These are phyloP conservation scores for Solanum gracilifrons DNA, from an alignment of 257 asterid species.

Conservation along the genomic window DNA sequence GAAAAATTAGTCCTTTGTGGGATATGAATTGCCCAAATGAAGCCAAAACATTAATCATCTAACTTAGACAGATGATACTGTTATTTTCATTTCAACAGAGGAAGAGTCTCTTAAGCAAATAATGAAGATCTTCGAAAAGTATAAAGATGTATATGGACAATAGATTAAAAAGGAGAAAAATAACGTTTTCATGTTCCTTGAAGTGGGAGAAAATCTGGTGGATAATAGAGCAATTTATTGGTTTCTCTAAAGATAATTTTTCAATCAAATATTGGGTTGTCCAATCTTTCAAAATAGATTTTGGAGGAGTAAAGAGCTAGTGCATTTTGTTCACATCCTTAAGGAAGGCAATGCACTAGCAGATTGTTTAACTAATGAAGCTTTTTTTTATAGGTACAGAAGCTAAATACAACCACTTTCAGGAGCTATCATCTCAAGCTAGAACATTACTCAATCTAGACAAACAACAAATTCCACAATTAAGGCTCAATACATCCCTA, in stretches of 20 bases:
- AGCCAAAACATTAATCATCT: not conserved
- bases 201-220: not conserved
- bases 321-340: not conserved
- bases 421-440: too few species aligned
- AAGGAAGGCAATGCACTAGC: too few species aligned
- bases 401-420: not conserved
- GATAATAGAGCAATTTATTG: not conserved
- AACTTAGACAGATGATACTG: not conserved
- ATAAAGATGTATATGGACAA: too few species aligned
- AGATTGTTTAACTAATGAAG: too few species aligned
- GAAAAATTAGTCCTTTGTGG: not conserved
- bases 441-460: not conserved
- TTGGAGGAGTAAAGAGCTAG: not conserved
- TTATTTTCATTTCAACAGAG: not conserved
- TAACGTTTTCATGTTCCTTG: not conserved
- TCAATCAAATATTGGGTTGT: not conserved
- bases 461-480: not conserved
- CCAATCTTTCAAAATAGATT: not conserved
- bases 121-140: too few species aligned
- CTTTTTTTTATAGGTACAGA: not conserved
- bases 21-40: too few species aligned
- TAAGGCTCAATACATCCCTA: too few species aligned
- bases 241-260: not conserved
- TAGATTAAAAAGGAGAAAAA: not conserved
- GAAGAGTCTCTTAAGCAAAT: not conserved